Conservation (phyloP, 371 early-diverging fungal species). For the Choanephora cucurbitarum region DNA sequence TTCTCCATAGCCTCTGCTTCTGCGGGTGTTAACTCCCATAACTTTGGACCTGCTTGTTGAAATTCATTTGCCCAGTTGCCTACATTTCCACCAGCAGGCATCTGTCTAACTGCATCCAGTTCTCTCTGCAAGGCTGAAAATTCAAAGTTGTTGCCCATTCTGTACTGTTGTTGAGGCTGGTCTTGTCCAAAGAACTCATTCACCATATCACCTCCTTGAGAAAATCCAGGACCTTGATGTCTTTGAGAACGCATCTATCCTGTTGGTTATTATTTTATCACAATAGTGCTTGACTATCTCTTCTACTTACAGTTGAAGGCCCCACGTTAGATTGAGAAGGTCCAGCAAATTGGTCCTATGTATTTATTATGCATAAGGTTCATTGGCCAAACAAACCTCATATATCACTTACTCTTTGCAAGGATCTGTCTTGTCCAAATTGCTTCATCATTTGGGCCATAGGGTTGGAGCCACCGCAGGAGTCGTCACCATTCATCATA, state of each 20-base stretch:
- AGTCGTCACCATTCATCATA: conserved; percentile 54
- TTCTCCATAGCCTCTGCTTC: conserved; percentile 65
- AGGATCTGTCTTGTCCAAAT: conserved; percentile 53
- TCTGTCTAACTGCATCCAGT: conserved; percentile 50
- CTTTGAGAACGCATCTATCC: conserved; percentile 30
- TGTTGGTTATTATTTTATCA: background rate
- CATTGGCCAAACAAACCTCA: background rate
- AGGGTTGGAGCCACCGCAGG: conserved; percentile 59
- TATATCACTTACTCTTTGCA: conserved; percentile 46
- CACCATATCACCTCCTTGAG: conserved; percentile 43
- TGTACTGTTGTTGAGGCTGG: conserved; percentile 24
- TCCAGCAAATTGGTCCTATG: conserved; percentile 44
- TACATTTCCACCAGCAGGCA: conserved; percentile 20
- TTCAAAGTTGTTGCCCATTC: conserved; percentile 37
- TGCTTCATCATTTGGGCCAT: conserved; percentile 63
- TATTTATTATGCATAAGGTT: background rate
- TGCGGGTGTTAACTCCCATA: conserved; percentile 59
- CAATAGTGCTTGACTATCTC: background rate
- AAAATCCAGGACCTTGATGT: conserved; percentile 26
- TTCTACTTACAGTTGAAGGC: conserved; percentile 36
- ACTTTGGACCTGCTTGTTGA: conserved; percentile 45
- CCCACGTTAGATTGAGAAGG: conserved; percentile 34
- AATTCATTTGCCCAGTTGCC: conserved; percentile 61
- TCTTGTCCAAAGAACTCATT: conserved; percentile 65
- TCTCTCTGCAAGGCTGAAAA: conserved; percentile 58